These are phyloP conservation scores for Thelephora ganbajun DNA, from an alignment of 768 basidiomycete genomes.

Conservation along the genomic window DNA sequence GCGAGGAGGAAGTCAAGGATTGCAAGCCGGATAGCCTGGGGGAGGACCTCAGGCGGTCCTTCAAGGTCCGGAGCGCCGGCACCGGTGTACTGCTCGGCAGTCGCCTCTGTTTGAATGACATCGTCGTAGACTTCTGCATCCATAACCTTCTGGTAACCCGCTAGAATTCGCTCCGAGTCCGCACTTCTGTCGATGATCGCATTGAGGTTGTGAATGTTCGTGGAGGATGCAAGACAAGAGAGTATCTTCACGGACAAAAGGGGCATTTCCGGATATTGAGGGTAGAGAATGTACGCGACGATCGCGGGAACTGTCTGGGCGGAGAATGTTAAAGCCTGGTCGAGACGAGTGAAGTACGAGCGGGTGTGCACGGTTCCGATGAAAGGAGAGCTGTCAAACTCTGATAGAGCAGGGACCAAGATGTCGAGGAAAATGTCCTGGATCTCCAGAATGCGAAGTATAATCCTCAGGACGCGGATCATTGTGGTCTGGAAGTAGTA, in stretches of 20 bases:
- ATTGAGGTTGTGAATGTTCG: slow-evolving; percentile 58
- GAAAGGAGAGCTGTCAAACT: slow-evolving; percentile 41
- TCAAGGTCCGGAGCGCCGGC: slow-evolving; percentile 56
- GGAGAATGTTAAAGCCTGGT: slow-evolving; percentile 59
- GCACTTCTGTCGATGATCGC: slow-evolving; percentile 67
- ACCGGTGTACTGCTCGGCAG: slow-evolving; percentile 51
- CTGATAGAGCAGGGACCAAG: slow-evolving; percentile 62
- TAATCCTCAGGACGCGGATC: slow-evolving; percentile 67
- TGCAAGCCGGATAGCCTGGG: slow-evolving; percentile 60
- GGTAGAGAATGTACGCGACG: slow-evolving; percentile 64
- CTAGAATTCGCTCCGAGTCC: slow-evolving; percentile 76
- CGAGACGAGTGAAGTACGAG: slow-evolving; percentile 60
- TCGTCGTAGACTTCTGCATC: slow-evolving; percentile 48
- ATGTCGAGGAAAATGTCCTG: slow-evolving; percentile 87
- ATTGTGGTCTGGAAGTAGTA: slow-evolving; percentile 64
- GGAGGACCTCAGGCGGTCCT: slow-evolving; percentile 29
- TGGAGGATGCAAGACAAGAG: slow-evolving; percentile 46
- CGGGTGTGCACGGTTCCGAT: slow-evolving; percentile 44
- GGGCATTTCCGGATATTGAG: slow-evolving; percentile 57
- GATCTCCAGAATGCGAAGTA: slow-evolving; percentile 68
- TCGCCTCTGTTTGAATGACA: slow-evolving; percentile 41
- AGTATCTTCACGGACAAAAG: slow-evolving; percentile 73
- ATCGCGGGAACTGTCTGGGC: slow-evolving; percentile 67
- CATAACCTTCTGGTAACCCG: slow-evolving; percentile 60
- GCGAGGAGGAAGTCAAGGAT: slow-evolving; percentile 73